Conservation (phyloP, 805 yeast genomes). For the Lachancea nothofagi region DNA sequence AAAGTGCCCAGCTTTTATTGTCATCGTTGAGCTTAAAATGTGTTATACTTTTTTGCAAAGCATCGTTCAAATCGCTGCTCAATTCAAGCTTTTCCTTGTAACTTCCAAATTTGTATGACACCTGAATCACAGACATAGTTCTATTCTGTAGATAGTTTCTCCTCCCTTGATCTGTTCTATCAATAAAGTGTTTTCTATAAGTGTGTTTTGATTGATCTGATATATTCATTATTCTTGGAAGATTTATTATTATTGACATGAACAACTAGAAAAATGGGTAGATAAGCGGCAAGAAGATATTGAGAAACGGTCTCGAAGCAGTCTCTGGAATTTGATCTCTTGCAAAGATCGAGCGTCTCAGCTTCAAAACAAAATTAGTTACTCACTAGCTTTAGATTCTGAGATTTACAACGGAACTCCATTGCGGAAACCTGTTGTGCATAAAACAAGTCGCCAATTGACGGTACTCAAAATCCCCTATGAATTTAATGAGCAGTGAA, state of each 20-base stretch:
- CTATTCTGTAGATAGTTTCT: background rate
- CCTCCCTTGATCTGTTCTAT: background rate
- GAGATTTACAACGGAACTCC: no score
- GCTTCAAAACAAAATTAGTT: no score
- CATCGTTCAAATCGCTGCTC: slow-evolving; percentile 35
- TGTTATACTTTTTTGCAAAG: slow-evolving; percentile 31
- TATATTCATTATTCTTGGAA: no score
- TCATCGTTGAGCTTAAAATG: slow-evolving; percentile 33
- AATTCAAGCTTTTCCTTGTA: slow-evolving; percentile 35
- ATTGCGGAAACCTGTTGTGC: no score
- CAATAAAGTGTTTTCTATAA: background rate
- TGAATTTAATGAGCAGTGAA: no score
- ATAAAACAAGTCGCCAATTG: no score
- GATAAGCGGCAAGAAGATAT: background rate
- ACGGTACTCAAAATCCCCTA: no score
- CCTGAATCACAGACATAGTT: slow-evolving; percentile 36
- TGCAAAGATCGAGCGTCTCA: no score
- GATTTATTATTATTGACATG: no score
- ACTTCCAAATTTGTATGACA: slow-evolving; percentile 33
- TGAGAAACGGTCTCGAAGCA: no score
- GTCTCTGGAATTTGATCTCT: no score
- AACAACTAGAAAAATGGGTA: background rate
- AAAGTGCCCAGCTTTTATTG: slow-evolving; percentile 20
- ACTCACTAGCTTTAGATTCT: no score
- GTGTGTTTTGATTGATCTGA: background rate